Evolutionary conservation across 2,329 filamentous ascomycete species (phyloP).

Genomic region (Talaromyces sp.): DNA sequence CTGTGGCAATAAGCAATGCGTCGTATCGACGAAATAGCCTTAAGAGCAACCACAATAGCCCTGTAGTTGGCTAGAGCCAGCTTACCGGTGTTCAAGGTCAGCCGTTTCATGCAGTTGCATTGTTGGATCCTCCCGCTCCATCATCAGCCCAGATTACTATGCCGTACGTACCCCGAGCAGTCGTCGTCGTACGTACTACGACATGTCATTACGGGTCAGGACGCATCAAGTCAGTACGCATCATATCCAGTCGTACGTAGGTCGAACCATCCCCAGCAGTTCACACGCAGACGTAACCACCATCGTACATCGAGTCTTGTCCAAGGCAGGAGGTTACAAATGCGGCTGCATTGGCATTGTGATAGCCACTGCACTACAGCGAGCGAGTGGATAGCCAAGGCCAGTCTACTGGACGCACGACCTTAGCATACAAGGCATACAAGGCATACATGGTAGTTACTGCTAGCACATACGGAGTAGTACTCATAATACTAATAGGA

Average conservation of each 20-base stretch:
- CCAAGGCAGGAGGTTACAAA: background rate
- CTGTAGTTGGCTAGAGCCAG: background rate
- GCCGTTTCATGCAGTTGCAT: background rate
- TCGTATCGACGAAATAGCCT: background rate
- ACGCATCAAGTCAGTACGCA: background rate
- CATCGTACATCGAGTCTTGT: background rate
- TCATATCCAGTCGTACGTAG: background rate
- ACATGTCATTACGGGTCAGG: background rate
- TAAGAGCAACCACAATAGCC: background rate
- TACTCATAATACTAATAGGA: too few relatives aligned
- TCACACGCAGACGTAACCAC: background rate
- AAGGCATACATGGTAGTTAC: too few relatives aligned
- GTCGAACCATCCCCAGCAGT: background rate
- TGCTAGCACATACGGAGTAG: background rate
- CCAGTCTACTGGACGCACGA: background rate
- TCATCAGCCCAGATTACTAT: too few relatives aligned
- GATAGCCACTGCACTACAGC: background rate
- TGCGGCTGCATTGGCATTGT: background rate
- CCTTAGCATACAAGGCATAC: too few relatives aligned
- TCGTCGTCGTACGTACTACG: background rate
- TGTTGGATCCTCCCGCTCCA: too few relatives aligned
- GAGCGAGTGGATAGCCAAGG: background rate
- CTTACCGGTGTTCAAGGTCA: background rate
- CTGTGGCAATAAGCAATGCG: background rate
- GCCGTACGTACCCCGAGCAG: background rate